Conservation (phyloP, 192 early-diverging fungal genomes). For the Entomortierella parvispora region DNA sequence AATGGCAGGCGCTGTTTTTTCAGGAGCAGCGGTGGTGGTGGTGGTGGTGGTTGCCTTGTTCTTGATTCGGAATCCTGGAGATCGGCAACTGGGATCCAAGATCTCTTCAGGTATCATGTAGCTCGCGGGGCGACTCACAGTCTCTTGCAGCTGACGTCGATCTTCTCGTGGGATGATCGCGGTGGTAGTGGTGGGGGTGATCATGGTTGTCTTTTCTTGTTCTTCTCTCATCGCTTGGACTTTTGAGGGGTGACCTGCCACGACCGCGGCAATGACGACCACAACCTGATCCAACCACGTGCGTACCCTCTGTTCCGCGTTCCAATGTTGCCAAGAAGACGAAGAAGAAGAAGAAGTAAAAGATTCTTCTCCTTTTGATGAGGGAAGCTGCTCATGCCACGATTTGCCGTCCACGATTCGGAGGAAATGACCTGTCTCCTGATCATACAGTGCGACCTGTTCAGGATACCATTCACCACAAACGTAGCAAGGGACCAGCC, state of each 20-base stretch:
- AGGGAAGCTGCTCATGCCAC: constrained; percentile 37
- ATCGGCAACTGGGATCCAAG: constrained; percentile 33
- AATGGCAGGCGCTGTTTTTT: neutral
- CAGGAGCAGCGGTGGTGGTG: neutral
- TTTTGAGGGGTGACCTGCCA: too few relatives aligned
- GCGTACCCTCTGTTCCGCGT: constrained; percentile 24
- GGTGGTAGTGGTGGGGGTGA: neutral
- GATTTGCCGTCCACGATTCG: constrained; percentile 20
- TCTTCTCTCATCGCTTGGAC: neutral
- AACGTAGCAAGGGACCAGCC: constrained; percentile 42
- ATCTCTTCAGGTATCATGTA: constrained; percentile 45
- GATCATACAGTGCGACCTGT: constrained; percentile 15
- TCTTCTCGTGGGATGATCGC: neutral
- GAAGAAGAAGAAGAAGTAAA: too few relatives aligned
- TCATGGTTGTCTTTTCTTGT: neutral
- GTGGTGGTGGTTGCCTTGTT: constrained; percentile 4
- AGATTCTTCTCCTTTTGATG: too few relatives aligned
- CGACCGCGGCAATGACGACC: constrained; percentile 4
- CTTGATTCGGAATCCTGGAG: constrained; percentile 42
- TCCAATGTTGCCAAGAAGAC: constrained; percentile 34
- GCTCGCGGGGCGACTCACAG: constrained; percentile 14
- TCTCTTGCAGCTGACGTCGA: neutral
- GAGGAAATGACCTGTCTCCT: constrained; percentile 3
- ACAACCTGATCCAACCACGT: constrained; percentile 42
- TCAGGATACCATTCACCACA: constrained; percentile 51